phyloP scores from a whole-genome alignment of 768 basidiomycete species.

The Xerocomellus chrysenteron region DNA sequence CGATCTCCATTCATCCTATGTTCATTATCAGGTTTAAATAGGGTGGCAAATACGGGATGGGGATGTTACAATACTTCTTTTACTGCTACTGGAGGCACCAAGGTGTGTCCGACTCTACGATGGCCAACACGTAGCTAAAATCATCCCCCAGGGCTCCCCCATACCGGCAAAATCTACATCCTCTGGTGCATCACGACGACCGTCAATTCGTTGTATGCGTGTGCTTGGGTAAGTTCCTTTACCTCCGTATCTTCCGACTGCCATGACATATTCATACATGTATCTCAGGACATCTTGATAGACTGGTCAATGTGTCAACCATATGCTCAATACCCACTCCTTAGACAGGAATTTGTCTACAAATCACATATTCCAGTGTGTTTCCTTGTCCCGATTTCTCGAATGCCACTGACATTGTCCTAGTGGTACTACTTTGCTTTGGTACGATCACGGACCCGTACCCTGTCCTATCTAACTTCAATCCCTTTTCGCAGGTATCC shows the following conservation, averaged over 20 bases:
- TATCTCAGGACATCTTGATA: slow-evolving; percentile 74
- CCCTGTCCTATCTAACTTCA: background rate
- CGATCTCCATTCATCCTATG: background rate
- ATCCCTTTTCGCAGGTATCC: slow-evolving; percentile 46
- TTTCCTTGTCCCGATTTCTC: background rate
- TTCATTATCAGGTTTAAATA: slow-evolving; percentile 29
- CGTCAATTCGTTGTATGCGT: slow-evolving; percentile 67
- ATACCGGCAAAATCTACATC: slow-evolving; percentile 51
- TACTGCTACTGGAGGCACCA: slow-evolving; percentile 80
- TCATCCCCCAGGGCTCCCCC: slow-evolving; percentile 28
- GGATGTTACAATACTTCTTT: slow-evolving; percentile 61
- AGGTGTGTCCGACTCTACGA: slow-evolving; percentile 35
- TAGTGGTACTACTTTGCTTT: slow-evolving; percentile 80
- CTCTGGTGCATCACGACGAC: slow-evolving; percentile 67
- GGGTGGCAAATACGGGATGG: slow-evolving; percentile 82
- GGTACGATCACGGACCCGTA: slow-evolving; percentile 38
- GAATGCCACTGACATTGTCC: background rate
- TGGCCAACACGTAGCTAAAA: background rate
- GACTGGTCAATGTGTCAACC: slow-evolving; percentile 86
- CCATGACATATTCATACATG: background rate
- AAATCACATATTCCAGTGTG: slow-evolving; percentile 57
- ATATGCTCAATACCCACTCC: slow-evolving; percentile 54
- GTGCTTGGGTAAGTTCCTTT: slow-evolving; percentile 64
- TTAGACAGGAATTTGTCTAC: slow-evolving; percentile 79
- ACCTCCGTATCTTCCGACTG: background rate